A percentile compares a stretch with the other conserved stretches of the same genome.
Conservation (phyloP, 768 basidiomycete genomes). For the Boletus sp. region DNA sequence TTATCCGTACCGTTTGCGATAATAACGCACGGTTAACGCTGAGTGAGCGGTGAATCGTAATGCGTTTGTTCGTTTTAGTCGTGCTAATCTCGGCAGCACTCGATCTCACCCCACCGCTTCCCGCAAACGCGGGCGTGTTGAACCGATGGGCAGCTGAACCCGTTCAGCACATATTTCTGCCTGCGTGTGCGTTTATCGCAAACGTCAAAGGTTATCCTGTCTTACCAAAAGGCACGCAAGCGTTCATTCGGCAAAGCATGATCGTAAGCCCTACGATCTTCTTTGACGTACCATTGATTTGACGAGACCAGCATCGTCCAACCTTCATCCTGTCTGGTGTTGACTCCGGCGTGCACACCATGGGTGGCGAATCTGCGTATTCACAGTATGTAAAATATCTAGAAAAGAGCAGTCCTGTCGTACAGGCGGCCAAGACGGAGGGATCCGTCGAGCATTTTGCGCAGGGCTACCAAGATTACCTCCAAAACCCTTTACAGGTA, state of each 20-base stretch:
- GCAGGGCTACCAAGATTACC: slow-evolving; percentile 89
- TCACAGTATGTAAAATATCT: slow-evolving; percentile 84
- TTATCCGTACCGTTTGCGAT: slow-evolving; percentile 85
- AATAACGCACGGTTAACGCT: slow-evolving; percentile 73
- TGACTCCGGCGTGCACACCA: slow-evolving; percentile 58
- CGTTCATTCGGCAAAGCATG: slow-evolving; percentile 87
- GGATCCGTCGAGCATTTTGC: slow-evolving; percentile 90
- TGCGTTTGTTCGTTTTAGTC: neutral
- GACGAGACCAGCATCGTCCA: slow-evolving; percentile 68
- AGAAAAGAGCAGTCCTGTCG: slow-evolving; percentile 70
- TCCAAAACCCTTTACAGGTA: slow-evolving; percentile 93
- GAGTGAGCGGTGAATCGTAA: slow-evolving; percentile 57
- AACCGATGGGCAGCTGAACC: slow-evolving; percentile 93
- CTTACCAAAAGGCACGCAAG: slow-evolving; percentile 88
- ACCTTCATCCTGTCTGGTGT: slow-evolving; percentile 79
- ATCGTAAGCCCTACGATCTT: slow-evolving; percentile 50
- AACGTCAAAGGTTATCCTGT: slow-evolving; percentile 98
- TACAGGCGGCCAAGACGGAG: slow-evolving; percentile 59
- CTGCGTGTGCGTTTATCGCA: slow-evolving; percentile 88
- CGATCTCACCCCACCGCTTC: slow-evolving; percentile 87
- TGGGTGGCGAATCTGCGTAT: slow-evolving; percentile 86
- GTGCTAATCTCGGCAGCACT: slow-evolving; percentile 56
- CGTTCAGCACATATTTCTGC: slow-evolving; percentile 84
- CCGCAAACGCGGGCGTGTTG: slow-evolving; percentile 70
- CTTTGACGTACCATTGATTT: slow-evolving; percentile 19